Evolutionary conservation across 305 asterid genomes (phyloP).

Genomic region (Caryopteris hybrid): DNA sequence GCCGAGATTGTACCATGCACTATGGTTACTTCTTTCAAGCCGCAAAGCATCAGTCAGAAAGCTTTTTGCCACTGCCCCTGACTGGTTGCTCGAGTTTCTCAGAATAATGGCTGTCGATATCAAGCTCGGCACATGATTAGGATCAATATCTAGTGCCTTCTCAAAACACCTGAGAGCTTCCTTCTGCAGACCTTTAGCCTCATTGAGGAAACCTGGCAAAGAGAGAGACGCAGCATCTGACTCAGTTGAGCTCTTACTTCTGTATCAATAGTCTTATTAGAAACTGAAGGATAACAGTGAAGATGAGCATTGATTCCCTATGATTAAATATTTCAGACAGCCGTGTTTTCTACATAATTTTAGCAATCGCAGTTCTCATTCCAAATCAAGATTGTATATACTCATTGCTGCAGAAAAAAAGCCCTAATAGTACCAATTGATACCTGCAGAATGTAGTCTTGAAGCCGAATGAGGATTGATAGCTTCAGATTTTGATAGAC

Average conservation of each 20-base stretch:
- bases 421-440: no score
- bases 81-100: conserved; percentile 38
- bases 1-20: conserved; percentile 92
- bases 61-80: conserved; percentile 69
- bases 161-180: conserved; percentile 70
- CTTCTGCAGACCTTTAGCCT: conserved; percentile 53
- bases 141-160: conserved; percentile 73
- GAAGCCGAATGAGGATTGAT: conserved; percentile 88
- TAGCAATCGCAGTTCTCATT: not conserved
- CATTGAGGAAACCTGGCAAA: conserved; percentile 54
- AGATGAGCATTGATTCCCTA: not conserved
- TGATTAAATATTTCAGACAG: not conserved
- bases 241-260: not conserved
- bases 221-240: no score
- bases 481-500: conserved; percentile 79
- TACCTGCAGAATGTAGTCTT: conserved; percentile 77
- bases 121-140: conserved; percentile 75
- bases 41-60: conserved; percentile 78
- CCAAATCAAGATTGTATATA: not conserved
- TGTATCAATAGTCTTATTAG: not conserved
- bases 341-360: not conserved
- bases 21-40: conserved; percentile 71
- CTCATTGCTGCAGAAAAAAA: not conserved
- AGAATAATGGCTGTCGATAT: conserved; percentile 68
- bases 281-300: not conserved